These are phyloP conservation scores for Teratosphaeriaceae sp. DNA, from an alignment of 2,329 filamentous ascomycete genomes.

Conservation along the genomic window DNA sequence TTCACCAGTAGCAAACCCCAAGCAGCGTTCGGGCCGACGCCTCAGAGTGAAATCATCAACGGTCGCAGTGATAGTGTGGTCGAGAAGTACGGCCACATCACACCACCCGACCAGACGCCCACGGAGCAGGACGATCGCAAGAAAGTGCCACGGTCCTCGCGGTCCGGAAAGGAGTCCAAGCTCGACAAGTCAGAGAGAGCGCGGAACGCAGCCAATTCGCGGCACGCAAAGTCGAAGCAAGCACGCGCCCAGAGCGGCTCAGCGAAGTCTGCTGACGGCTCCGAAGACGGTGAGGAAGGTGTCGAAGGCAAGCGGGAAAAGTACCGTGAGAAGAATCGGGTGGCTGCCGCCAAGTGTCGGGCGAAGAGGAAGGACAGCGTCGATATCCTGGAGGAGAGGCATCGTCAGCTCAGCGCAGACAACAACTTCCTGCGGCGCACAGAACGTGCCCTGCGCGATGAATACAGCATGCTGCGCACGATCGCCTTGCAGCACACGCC, in stretches of 20 bases:
- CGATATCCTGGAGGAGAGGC: conserved; percentile 42
- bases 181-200: conserved; percentile 22
- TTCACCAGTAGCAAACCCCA: conserved; percentile 2
- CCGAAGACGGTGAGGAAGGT: conserved; percentile 13
- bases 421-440: conserved; percentile 27
- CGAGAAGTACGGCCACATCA: conserved; percentile 30
- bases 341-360: conserved; percentile 67
- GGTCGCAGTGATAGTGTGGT: conserved; percentile 13
- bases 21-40: conserved; percentile 1
- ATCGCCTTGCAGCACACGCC: conserved; percentile 26
- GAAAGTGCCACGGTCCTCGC: neutral
- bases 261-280: neutral
- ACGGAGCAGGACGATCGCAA: neutral
- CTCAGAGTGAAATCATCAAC: conserved; percentile 15
- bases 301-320: conserved; percentile 46
- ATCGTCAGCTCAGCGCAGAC: conserved; percentile 30
- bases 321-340: conserved; percentile 62
- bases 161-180: conserved; percentile 1
- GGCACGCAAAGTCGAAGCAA: conserved; percentile 22
- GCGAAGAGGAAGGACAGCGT: conserved; percentile 60
- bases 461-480: conserved; percentile 26
- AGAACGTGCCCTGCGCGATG: conserved; percentile 26
- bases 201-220: conserved; percentile 25
- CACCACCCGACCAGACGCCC: conserved; percentile 22
- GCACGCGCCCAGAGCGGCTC: neutral